Percentiles rank a stretch among this genome's conserved stretches.
Conservation (phyloP, 345 rosid genomes). For the Brassica carinata region DNA sequence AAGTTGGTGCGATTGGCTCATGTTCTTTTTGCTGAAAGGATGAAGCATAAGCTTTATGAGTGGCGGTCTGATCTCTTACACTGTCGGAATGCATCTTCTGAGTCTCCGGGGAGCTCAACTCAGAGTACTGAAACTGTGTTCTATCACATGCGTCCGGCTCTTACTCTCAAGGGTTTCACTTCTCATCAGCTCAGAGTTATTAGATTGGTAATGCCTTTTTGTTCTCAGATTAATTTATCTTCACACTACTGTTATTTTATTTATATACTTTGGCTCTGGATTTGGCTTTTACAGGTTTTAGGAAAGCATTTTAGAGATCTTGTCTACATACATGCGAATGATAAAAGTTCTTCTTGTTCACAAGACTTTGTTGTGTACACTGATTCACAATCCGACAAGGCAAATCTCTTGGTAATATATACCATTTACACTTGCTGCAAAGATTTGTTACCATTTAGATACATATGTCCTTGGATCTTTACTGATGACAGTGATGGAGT, state of each 20-base stretch:
- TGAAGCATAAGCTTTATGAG: conserved; percentile 61
- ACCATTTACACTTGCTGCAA: neutral
- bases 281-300: conserved; percentile 50
- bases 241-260: neutral
- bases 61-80: conserved; percentile 66
- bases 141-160: conserved; percentile 74
- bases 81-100: conserved; percentile 33
- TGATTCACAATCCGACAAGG: conserved; percentile 64
- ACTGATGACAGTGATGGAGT: conserved; percentile 6
- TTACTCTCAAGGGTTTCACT: conserved; percentile 67
- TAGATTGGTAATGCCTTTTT: conserved; percentile 51
- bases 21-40: conserved; percentile 79
- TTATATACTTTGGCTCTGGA: neutral
- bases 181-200: conserved; percentile 81
- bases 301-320: conserved; percentile 81
- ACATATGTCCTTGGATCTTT: conserved; percentile 12
- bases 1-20: conserved; percentile 55
- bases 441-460: neutral
- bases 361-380: conserved; percentile 64
- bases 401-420: conserved; percentile 62
- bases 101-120: neutral
- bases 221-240: neutral
- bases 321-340: conserved; percentile 46
- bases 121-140: conserved; percentile 52
- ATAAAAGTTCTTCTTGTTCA: conserved; percentile 44